Evolutionary conservation across 768 basidiomycete genomes (phyloP), one percentile per base, ranked within the genome.

Genomic region (Leucocoprinus birnbaumii): DNA sequence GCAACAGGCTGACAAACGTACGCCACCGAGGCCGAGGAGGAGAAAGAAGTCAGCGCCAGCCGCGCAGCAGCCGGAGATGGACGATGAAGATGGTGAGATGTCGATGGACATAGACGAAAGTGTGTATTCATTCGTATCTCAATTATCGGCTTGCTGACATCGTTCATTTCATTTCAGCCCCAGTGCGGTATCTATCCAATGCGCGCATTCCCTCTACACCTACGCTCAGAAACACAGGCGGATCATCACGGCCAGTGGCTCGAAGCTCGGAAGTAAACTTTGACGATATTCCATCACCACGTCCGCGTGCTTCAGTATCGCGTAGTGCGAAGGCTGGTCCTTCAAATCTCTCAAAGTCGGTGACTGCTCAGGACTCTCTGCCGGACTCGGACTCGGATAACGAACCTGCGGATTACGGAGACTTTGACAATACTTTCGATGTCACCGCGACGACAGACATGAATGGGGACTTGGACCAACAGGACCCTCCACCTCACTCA

Each of bases 51-150:
- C 77, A 59, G 53, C 52, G 19, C 42, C 51, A 19, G 46, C 48
- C 1, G 43, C 52, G 26, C 53, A 48, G 35, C 46, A 41, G 2
- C 25, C 25, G 3, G 74, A 80, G 19, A 71, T 76, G 25, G 77
- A 79, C 31, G 80, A 82, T 41, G 74, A 72, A 53, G 69, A 85
- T 56, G 89, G 86, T 7, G 88, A 89, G 61, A 83, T 84, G 77
- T 85, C 84, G 10, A 91, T 92, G 90, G 86, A 89, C 50, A 56
- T 91, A 26, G 54, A 48, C 22, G 84, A 89, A 59, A 87, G 88
- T 88, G 66, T 66, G 83, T 74, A 16, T 3, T 51, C 22, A 48
- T 35, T 27, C 22, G 34, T 3, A 26, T 38, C 7, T 6, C 21
- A 9, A 24, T n/a, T 16, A 21, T 7, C 35, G 31, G 24, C 34